Base-by-base conservation (phyloP, 345 rosid species). In the Barbarea vulgaris region DNA sequence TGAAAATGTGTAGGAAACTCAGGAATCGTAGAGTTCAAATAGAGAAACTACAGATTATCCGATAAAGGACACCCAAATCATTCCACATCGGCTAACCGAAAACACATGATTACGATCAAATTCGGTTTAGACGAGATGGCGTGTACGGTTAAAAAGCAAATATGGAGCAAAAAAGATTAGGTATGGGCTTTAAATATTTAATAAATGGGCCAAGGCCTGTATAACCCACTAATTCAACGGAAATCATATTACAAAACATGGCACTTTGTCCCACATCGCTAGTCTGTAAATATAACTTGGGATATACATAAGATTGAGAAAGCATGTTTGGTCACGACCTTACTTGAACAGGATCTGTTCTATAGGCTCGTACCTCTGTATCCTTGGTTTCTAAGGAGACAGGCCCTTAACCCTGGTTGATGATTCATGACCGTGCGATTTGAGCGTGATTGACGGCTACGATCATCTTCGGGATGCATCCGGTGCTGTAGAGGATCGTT, bases 401-500 rank as follows among this genome's bases (percentile, higher is more conserved):
- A 51, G 55, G 55, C 28, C 55, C 55, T 21, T 10, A 4, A 51
- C 28, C 55, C 55, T 51, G 55, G 55, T 51, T 21, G 55, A 51
- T 51, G 55, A 10, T 1, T 1, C 28, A 51, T 10, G 34, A 31
- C 9, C 8, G 34, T 31, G 34, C 34, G 34, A 31, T 31, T 9
- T 6, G 34, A 31, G 34, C 60, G 60, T 55, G 60, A 55, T 27
- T 55, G 0, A 55, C 21, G 60, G 60, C 59, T 3, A 54, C 34
- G 59, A 27, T 27, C 0, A 19, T 55, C 19, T 0, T 3, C 0
- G 36, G 36, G 60, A 55, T 0, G 1, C 6, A 27, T 55, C 36
- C 12, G 60, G 60, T 55, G 36, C 60, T 27, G 60, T 55, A 55
- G 60, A 55, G 60, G 60, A 55, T 55, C 60, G 60, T 55, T 55